These are phyloP conservation scores for Penicillium steckii DNA, from an alignment of 495 filamentous ascomycete genomes.

Conservation along the genomic window DNA sequence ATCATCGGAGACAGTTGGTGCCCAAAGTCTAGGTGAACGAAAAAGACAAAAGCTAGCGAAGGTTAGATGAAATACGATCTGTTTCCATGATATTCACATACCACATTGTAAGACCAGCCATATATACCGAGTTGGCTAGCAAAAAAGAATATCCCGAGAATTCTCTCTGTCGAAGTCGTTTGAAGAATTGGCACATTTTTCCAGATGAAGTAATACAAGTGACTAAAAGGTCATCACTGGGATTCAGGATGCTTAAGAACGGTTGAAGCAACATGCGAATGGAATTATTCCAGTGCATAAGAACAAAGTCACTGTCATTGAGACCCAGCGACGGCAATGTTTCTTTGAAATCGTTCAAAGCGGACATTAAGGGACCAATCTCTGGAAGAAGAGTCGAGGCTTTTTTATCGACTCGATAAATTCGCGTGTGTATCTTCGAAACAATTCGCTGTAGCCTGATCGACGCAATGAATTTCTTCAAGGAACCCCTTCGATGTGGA, in stretches of 20 bases:
- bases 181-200: slow-evolving; percentile 44
- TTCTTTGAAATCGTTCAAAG: slow-evolving; percentile 34
- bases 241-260: slow-evolving; percentile 34
- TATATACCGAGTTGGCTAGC: slow-evolving; percentile 40
- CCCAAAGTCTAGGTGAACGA: slow-evolving; percentile 34
- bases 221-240: slow-evolving; percentile 26
- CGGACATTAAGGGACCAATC: slow-evolving; percentile 25
- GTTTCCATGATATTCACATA: slow-evolving; percentile 2
- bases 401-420: slow-evolving; percentile 40
- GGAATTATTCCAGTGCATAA: slow-evolving; percentile 42
- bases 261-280: slow-evolving; percentile 40
- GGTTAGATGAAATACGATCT: background rate
- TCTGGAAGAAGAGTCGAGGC: slow-evolving; percentile 25
- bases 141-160: slow-evolving; percentile 42
- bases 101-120: slow-evolving; percentile 43
- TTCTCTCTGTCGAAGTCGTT: slow-evolving; percentile 35
- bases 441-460: slow-evolving; percentile 37
- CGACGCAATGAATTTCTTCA: slow-evolving; percentile 30
- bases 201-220: slow-evolving; percentile 35
- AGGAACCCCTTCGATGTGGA: background rate
- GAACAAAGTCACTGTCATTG: slow-evolving; percentile 35
- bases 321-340: slow-evolving; percentile 22
- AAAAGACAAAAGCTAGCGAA: slow-evolving; percentile 26
- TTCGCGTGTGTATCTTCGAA: slow-evolving; percentile 36
- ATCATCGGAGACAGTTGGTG: slow-evolving; percentile 36